phyloP scores from a whole-genome alignment of 2,329 filamentous ascomycete species.

The Fusarium cicatricum region DNA sequence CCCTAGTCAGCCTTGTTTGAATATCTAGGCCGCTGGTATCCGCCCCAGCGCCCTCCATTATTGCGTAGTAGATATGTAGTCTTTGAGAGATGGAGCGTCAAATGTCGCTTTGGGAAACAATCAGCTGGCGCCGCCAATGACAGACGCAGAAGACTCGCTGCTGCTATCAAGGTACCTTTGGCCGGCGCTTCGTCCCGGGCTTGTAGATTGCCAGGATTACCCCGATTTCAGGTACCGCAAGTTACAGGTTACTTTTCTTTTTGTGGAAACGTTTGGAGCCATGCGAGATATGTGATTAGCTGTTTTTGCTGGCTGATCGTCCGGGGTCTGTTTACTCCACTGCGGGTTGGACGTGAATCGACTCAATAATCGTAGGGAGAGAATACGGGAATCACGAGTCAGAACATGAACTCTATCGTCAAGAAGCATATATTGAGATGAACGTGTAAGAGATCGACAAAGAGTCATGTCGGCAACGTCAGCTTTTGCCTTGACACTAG shows the following conservation, averaged over 20 bases:
- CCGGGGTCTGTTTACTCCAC: slow-evolving; percentile 23
- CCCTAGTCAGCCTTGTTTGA: slow-evolving; percentile 4
- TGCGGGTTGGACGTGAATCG: slow-evolving; percentile 8
- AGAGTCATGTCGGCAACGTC: slow-evolving; percentile 6
- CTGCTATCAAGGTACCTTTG: slow-evolving; percentile 1
- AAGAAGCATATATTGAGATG: background rate
- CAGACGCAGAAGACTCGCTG: background rate
- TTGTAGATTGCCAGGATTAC: too few species aligned
- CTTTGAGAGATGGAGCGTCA: background rate
- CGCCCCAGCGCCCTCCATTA: background rate
- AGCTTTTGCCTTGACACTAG: slow-evolving; percentile 5
- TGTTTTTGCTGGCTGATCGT: slow-evolving; percentile 8
- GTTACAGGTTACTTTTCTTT: background rate
- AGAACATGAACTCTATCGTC: slow-evolving; percentile 2
- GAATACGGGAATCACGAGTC: slow-evolving; percentile 17
- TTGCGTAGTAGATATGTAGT: too few species aligned
- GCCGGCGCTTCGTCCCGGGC: slow-evolving; percentile 9
- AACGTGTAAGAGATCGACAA: slow-evolving; percentile 2
- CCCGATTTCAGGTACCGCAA: slow-evolving; percentile 6
- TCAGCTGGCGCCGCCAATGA: background rate
- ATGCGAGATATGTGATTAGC: slow-evolving; percentile 8
- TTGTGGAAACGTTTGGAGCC: slow-evolving; percentile 16
- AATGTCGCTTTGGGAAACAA: slow-evolving; percentile 1
- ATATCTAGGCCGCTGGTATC: slow-evolving; percentile 8
- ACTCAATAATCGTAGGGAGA: slow-evolving; percentile 5